Base-by-base conservation (phyloP, 768 basidiomycete species). In the Pholiota microspora region DNA sequence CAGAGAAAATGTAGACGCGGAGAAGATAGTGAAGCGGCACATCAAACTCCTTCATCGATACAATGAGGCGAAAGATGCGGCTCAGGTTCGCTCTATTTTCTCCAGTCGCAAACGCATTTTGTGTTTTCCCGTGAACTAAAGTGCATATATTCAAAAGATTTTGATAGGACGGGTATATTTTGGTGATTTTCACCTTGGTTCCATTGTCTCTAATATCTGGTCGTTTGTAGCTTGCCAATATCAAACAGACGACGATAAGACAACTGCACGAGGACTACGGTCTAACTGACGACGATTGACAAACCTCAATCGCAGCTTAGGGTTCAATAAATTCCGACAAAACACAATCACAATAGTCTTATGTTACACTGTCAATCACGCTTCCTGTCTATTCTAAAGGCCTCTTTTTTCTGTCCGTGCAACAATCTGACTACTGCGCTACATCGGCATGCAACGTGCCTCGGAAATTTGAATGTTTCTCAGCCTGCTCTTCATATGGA, bases 1-100 rank as follows among this genome's bases (percentile, higher is more conserved):
- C 49, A 79, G 78, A 29, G 68, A 66, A 50, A 52, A 67, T 40
- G 75, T 77, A 54, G 79, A 84, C 48, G 79, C 85, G 0, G 80
- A 84, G 38, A 71, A 70, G 46, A 80, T 88, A 7, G 81, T 87
- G 21, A 82, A 84, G 56, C 70, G 73, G 12, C 88, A 91, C 61
- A 91, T 91, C 67, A 80, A 79, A 59, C 73, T 89, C 3, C 71
- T 91, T 31, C 90, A 92, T 66, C 74, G 72, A 32, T 92, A 91
- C 57, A 92, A 92, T 56, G 90, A 92, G 66, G 81, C 88, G 7
- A 92, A 92, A 64, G 90, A 92, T 65, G 90, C 89, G 3, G 77
- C 88, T 0, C 90, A 92, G 83, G 89, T 83, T 56, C 55, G 65
- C 32, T 21, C 21, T 38, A 24, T 57, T 24, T 16, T 25, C 51